phyloP scores from a whole-genome alignment of 441 rosid species.

The Eruca vesicaria region DNA sequence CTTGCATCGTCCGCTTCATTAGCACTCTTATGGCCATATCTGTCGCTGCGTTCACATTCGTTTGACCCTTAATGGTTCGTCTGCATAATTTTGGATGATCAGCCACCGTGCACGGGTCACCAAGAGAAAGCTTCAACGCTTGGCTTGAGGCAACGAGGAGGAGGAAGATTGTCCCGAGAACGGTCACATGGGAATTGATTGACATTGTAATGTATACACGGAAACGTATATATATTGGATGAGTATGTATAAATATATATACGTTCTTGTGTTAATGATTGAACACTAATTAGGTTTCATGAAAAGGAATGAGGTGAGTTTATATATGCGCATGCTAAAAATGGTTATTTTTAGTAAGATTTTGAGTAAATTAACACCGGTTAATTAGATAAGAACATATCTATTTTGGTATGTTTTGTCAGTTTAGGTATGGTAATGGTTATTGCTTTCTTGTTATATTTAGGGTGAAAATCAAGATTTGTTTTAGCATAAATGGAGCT shows the following conservation, averaged over 20 bases:
- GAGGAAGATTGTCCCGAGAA: slow-evolving; percentile 23
- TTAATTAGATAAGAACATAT: slow-evolving; percentile 5
- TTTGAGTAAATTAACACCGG: neutral
- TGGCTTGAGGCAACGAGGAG: slow-evolving; percentile 6
- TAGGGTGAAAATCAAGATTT: neutral
- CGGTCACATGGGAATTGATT: neutral
- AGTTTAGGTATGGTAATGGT: slow-evolving; percentile 9
- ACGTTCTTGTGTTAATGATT: neutral
- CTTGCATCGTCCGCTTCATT: slow-evolving; percentile 19
- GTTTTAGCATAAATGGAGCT: neutral
- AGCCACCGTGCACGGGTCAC: slow-evolving; percentile 25
- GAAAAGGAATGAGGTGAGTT: neutral
- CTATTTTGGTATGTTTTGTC: neutral
- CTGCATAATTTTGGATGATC: slow-evolving; percentile 30
- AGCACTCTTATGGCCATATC: slow-evolving; percentile 23
- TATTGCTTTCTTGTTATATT: slow-evolving; percentile 10
- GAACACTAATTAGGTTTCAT: neutral
- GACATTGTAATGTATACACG: slow-evolving; percentile 23
- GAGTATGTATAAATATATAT: neutral
- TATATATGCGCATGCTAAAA: neutral
- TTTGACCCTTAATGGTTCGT: slow-evolving; percentile 25
- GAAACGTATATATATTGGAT: slow-evolving; percentile 12
- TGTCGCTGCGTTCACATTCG: slow-evolving; percentile 29
- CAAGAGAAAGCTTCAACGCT: neutral
- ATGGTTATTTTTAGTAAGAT: neutral